Evolutionary conservation across 23 red algal species (phyloP).

Genomic region (Agarophyton chilense): DNA sequence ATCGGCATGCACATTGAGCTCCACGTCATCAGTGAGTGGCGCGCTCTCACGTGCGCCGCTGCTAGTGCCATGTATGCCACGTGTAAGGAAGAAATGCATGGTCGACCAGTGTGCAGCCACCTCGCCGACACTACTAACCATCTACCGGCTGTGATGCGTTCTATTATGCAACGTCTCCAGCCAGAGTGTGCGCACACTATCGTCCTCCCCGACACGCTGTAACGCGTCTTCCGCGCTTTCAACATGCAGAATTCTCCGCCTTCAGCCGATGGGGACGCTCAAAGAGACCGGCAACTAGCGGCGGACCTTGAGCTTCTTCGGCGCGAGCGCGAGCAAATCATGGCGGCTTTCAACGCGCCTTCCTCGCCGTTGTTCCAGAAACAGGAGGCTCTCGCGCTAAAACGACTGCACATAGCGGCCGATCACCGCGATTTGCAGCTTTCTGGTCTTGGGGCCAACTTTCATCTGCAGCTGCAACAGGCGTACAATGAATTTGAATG

Average conservation of each 20-base stretch:
- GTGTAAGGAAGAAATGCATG: too few species aligned
- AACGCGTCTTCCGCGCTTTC: too few species aligned
- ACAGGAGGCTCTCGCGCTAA: background rate
- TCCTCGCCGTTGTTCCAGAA: background rate
- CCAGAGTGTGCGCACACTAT: too few species aligned
- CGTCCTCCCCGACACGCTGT: too few species aligned
- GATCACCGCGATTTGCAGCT: constrained; percentile 53
- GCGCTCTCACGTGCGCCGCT: too few species aligned
- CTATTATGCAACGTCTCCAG: too few species aligned
- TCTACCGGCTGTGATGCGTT: too few species aligned
- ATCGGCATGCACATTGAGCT: too few species aligned
- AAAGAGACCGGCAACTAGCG: constrained; percentile 10
- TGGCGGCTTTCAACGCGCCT: background rate
- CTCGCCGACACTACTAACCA: too few species aligned
- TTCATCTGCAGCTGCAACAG: constrained; percentile 57
- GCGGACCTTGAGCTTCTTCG: background rate
- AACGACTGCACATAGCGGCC: constrained; percentile 34
- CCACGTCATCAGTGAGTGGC: too few species aligned
- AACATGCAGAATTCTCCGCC: background rate
- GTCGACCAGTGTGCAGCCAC: too few species aligned
- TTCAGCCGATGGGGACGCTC: background rate
- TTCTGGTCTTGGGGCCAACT: constrained; percentile 6
- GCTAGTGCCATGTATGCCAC: too few species aligned
- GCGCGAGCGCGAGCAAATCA: constrained; percentile 17
- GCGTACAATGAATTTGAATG: constrained; percentile 55